Evolutionary conservation across 257 asterid genomes (phyloP).

Genomic region (Cordia subcordata): DNA sequence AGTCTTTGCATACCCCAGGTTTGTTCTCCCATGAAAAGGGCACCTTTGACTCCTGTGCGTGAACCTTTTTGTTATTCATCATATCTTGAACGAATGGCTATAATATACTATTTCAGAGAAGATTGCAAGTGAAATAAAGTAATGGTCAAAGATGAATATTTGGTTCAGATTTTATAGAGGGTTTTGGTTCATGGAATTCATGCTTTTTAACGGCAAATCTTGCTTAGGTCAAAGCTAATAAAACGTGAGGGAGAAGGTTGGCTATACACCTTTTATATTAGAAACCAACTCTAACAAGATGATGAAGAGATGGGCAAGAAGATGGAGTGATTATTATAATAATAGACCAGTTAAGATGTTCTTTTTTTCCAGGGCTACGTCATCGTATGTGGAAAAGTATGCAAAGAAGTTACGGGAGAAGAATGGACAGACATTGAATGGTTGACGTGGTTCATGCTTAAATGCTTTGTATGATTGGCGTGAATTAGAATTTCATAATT

Average conservation of each 20-base stretch:
- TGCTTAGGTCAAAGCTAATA: conserved; percentile 34
- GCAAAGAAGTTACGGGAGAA: conserved; percentile 23
- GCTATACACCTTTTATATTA: conserved; percentile 5
- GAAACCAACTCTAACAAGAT: conserved; percentile 14
- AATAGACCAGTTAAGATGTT: background rate
- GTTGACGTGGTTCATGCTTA: conserved; percentile 26
- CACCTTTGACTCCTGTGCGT: conserved; percentile 42
- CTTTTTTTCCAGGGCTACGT: conserved; percentile 4
- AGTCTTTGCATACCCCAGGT: conserved; percentile 47
- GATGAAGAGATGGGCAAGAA: conserved; percentile 17
- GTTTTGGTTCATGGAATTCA: conserved; percentile 26
- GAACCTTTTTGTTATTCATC: conserved; percentile 25
- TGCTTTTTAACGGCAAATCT: conserved; percentile 39
- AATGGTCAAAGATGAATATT: background rate
- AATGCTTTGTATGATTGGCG: background rate
- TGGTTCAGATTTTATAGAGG: conserved; percentile 7
- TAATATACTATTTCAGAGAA: too few species aligned
- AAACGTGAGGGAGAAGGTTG: conserved; percentile 37
- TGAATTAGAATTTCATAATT: too few species aligned
- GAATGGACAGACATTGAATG: conserved; percentile 25
- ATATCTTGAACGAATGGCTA: background rate
- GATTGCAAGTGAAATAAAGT: too few species aligned
- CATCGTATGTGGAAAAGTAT: conserved; percentile 25
- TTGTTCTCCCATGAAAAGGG: conserved; percentile 72
- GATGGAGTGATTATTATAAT: background rate